phyloP scores from a whole-genome alignment of 202 grass and related monocot species.

The Zoysia matrella region DNA sequence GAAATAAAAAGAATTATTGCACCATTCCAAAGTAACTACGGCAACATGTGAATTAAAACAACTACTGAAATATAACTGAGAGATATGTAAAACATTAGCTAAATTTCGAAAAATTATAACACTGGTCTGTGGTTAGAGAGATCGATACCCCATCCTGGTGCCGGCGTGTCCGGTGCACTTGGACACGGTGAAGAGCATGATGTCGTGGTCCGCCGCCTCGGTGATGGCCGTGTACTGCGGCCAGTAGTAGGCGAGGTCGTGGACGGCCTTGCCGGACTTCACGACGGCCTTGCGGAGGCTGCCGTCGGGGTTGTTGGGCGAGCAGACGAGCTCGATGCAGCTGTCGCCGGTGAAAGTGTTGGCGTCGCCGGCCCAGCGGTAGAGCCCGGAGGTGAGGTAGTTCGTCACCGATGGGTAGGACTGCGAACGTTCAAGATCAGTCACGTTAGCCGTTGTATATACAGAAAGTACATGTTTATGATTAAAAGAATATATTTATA shows the following conservation, averaged over 20 bases:
- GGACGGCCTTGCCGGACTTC: slow-evolving; percentile 49
- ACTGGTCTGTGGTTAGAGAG: no score
- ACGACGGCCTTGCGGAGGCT: slow-evolving; percentile 49
- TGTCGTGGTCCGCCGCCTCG: slow-evolving; percentile 54
- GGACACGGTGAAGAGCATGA: slow-evolving; percentile 95
- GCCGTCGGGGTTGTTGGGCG: slow-evolving; percentile 87
- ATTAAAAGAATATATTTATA: no score
- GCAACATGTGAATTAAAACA: no score
- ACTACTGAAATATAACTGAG: no score
- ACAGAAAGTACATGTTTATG: no score
- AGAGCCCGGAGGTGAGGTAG: slow-evolving; percentile 62
- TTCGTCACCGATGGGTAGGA: slow-evolving; percentile 64
- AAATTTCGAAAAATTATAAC: no score
- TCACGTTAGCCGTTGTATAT: no score
- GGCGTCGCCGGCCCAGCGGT: slow-evolving; percentile 79
- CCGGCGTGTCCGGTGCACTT: slow-evolving; percentile 94
- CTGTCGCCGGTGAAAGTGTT: slow-evolving; percentile 47
- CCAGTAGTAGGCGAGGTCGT: slow-evolving; percentile 96
- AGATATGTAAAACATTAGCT: no score
- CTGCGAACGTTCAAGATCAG: no score
- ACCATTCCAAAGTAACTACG: no score
- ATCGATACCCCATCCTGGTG: no score
- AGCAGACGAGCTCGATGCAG: slow-evolving; percentile 82
- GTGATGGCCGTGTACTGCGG: slow-evolving; percentile 84
- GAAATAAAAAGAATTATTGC: no score